Conservation (phyloP, 768 basidiomycete species). For the Mycena rebaudengoi region DNA sequence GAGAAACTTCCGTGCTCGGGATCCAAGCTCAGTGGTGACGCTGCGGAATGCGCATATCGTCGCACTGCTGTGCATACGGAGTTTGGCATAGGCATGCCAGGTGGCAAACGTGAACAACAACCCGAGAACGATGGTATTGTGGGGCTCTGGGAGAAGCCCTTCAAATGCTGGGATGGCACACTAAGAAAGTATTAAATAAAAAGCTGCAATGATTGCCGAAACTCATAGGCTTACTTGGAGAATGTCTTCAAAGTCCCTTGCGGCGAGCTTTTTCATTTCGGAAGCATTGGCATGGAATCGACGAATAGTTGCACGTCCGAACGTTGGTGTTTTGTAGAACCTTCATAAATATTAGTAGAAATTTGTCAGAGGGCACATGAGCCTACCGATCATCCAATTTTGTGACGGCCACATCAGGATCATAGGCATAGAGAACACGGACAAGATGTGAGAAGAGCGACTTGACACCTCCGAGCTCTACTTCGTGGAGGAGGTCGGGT, state of each 20-base stretch:
- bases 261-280: conserved; percentile 45
- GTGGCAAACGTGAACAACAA: too few species aligned
- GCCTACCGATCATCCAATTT: conserved; percentile 32
- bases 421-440: conserved; percentile 36
- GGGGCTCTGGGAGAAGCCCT: too few species aligned
- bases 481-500: conserved; percentile 48
- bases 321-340: conserved; percentile 38
- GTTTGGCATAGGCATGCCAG: too few species aligned
- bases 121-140: too few species aligned
- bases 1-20: too few species aligned
- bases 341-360: conserved; percentile 16
- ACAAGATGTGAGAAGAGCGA: conserved; percentile 45
- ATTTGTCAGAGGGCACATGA: not conserved
- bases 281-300: conserved; percentile 44
- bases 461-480: conserved; percentile 51
- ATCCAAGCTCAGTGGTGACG: too few species aligned
- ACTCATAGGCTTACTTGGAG: too few species aligned
- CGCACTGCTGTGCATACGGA: too few species aligned
- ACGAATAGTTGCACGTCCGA: conserved; percentile 44
- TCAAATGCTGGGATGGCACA: too few species aligned
- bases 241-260: conserved; percentile 51
- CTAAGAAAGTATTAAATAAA: too few species aligned
- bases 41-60: too few species aligned
- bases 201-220: too few species aligned
- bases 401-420: conserved; percentile 28